Base-by-base conservation (phyloP, 129 eudicot genomes). In the Flaveria sonorensis region DNA sequence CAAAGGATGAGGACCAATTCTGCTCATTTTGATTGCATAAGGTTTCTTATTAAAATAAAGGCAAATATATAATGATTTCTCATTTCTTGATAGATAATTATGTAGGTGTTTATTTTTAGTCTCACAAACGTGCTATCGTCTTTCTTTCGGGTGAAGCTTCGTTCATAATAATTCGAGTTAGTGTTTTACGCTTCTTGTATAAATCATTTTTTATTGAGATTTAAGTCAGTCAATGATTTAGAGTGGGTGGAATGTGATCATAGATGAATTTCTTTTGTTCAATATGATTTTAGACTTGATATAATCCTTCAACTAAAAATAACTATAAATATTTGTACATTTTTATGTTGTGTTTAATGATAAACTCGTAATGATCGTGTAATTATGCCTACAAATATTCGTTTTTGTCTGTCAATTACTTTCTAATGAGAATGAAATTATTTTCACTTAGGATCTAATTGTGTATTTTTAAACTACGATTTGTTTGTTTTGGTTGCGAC, bases 131-230 rank as follows among this genome's bases (percentile, higher is more conserved):
- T 61, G 67, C 18, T 26, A n/a, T 59, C 39, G 21, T 52, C 0
- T 26, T 9, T 61, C 67, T 61, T 61, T 61, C 67, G 67, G 40
- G 16, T 24, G 67, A 61, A 61, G 67, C 67, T 21, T 59, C 65
- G 18, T 61, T 26, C 40, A 61, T 61, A 61, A 55, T 55, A 3
- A 55, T 55, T 55, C 1, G 12, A 19, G 4, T 55, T 26, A 13
- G 18, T 28, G 10, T 61, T 26, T 12, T 61, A 26, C 42, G 67
- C 15, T 24, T 60, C 9, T 24, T 24, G 67, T 60, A 30, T 24
- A n/a, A 61, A 6, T 61, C 6, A 12, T 61, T 26, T 14, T 61
- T 24, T 24, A 12, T 24, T 20, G 67, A 12, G 39, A 60, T 60
- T 60, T 24, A 16, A 24, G 40, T 15, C 18, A 11, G 40, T 55